Base-by-base conservation (phyloP, 495 filamentous ascomycete genomes). In the Podospora australis region DNA sequence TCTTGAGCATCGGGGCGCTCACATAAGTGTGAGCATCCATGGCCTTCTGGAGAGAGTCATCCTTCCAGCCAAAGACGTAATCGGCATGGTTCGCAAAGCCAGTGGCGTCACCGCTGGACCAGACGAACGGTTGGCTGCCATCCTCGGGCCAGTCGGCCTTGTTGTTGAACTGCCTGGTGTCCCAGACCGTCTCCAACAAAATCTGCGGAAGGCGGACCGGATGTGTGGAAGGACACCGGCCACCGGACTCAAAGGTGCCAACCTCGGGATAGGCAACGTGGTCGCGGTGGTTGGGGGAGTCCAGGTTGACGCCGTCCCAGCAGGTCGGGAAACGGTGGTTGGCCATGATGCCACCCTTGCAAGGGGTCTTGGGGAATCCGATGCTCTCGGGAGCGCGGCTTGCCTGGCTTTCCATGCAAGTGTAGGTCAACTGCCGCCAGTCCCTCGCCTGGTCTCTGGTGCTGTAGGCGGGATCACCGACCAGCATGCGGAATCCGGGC, bases 61-160 rank as follows among this genome's bases (percentile, higher is more conserved):
- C 63, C 52, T 67, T 57, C 68, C 66, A 72, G 28, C 67, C 69
- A 49, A 71, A 71, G 26, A 74, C 64, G 49, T 74, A 74, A 44
- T 71, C 70, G 30, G 60, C 68, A 43, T 74, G 69, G 39, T 65
- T 64, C 17, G 68, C 65, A 48, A 63, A 59, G 1, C 69, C 68
- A 28, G 60, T 66, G n/a, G 62, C 66, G 21, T 72, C 60, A 25
- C 68, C 67, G 20, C 61, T 71, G 11, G 56, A 61, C 25, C 66
- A 59, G 5, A 69, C 56, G 42, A 70, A 66, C 16, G 69, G 69
- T 46, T 71, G 63, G 49, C 57, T 58, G 47, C 63, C 67, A 44
- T 70, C 64, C 34, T 57, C 53, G 10, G 68, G 68, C 68, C 69
- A 72, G 30, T 67, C 52, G 16, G 47, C 57, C 45, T 55, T 55